These are phyloP conservation scores for Aspergillus luchuensis DNA, from an alignment of 2,329 filamentous ascomycete species.

Conservation along the genomic window DNA sequence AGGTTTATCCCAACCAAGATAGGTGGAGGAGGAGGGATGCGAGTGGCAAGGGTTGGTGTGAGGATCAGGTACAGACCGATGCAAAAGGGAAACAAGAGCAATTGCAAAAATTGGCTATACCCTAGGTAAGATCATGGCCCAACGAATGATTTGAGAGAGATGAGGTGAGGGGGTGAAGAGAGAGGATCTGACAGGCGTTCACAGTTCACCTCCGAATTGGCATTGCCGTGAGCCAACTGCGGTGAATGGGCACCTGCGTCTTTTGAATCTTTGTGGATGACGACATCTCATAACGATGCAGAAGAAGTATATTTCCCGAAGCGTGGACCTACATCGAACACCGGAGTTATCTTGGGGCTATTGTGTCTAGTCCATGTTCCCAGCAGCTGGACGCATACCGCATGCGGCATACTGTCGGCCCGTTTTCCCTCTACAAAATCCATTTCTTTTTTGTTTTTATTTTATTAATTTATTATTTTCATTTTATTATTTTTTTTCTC, in stretches of 20 bases:
- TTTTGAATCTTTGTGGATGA: conserved; percentile 24
- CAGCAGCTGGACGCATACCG: conserved; percentile 13
- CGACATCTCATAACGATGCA: conserved; percentile 15
- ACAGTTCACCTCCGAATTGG: conserved; percentile 6
- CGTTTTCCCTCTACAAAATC: conserved; percentile 5
- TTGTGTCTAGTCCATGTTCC: conserved; percentile 12
- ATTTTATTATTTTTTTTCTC: no score
- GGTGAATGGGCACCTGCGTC: conserved; percentile 15
- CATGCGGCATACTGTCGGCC: conserved; percentile 15
- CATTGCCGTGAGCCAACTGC: conserved; percentile 6
- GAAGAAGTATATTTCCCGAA: conserved; percentile 18
- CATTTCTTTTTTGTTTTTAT: no score
- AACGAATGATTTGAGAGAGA: no score
- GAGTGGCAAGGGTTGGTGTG: not conserved
- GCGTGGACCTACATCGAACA: conserved; percentile 21
- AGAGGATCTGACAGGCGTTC: no score
- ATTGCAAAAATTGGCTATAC: not conserved
- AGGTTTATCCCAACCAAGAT: no score
- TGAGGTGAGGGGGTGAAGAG: no score
- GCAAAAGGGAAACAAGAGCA: not conserved
- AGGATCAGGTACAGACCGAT: not conserved
- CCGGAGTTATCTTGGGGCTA: conserved; percentile 13
- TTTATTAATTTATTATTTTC: not conserved
- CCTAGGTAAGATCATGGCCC: no score
- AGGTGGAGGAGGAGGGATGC: not conserved